phyloP scores from a whole-genome alignment of 2,329 filamentous ascomycete species.

The Aspergillus quadrilineatus region DNA sequence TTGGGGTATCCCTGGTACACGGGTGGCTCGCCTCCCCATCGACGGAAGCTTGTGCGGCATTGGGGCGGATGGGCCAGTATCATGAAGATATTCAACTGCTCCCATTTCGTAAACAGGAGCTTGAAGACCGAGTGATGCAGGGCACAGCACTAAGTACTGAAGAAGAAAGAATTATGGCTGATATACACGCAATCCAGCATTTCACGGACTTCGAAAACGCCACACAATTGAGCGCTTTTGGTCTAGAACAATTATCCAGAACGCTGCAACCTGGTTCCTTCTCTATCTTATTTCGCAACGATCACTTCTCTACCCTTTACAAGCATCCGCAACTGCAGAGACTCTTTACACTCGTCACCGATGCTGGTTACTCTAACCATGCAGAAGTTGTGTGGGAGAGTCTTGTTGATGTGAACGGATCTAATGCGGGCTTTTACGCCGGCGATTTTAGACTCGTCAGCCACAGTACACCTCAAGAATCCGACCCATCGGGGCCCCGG shows the following conservation, averaged over 20 bases:
- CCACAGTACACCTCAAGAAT: conserved; percentile 43
- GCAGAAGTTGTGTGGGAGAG: conserved; percentile 97
- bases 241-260: conserved; percentile 70
- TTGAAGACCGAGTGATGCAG: conserved; percentile 72
- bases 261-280: conserved; percentile 74
- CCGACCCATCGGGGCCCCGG: conserved; percentile 30
- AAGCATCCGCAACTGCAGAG: conserved; percentile 76
- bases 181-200: conserved; percentile 78
- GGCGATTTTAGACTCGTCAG: conserved; percentile 89
- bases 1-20: conserved; percentile 84
- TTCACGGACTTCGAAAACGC: conserved; percentile 73
- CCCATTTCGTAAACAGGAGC: conserved; percentile 82
- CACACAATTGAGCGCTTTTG: conserved; percentile 82
- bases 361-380: conserved; percentile 83
- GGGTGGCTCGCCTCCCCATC: conserved; percentile 77
- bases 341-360: conserved; percentile 83
- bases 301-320: conserved; percentile 94
- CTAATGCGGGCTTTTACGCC: conserved; percentile 77
- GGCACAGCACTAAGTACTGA: conserved; percentile 62
- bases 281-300: conserved; percentile 92
- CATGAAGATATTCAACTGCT: conserved; percentile 92
- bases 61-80: conserved; percentile 72
- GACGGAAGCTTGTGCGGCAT: conserved; percentile 66
- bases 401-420: conserved; percentile 81
- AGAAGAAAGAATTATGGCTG: conserved; percentile 78